These are phyloP conservation scores for Entophlyctis helioformis DNA, from an alignment of 192 early-diverging fungal species.

Conservation along the genomic window DNA sequence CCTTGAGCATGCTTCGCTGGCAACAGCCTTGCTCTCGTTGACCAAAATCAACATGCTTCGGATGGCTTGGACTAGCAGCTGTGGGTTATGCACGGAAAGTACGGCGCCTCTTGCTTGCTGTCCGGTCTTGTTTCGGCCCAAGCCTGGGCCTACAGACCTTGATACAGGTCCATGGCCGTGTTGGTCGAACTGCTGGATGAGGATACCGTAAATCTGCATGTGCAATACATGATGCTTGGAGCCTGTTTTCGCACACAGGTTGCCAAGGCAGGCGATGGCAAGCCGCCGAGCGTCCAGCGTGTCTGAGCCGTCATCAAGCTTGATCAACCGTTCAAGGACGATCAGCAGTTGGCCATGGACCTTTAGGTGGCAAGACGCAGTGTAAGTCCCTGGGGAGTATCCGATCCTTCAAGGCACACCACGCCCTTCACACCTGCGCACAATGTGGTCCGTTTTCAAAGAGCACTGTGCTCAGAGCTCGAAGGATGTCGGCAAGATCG, in stretches of 20 bases:
- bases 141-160: background rate
- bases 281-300: conserved; percentile 11
- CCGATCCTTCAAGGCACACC: background rate
- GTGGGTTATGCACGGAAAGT: background rate
- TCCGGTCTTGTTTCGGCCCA: background rate
- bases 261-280: conserved; percentile 59
- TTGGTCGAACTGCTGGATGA: conserved; percentile 27
- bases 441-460: conserved; percentile 11
- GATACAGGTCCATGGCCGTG: background rate
- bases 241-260: conserved; percentile 46
- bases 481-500: conserved; percentile 1
- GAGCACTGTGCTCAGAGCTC: conserved; percentile 6
- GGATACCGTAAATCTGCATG: conserved; percentile 30
- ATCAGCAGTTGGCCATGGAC: background rate
- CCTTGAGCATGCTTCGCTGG: no score
- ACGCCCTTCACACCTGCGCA: conserved; percentile 1
- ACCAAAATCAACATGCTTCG: conserved; percentile 16
- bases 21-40: conserved; percentile 19
- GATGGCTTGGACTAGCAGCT: conserved; percentile 15
- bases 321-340: conserved; percentile 1
- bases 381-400: background rate
- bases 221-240: conserved; percentile 31
- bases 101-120: background rate
- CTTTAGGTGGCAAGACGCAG: background rate
- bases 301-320: background rate